Base-by-base conservation (phyloP, 768 basidiomycete genomes). In the Boletus sensibilis region DNA sequence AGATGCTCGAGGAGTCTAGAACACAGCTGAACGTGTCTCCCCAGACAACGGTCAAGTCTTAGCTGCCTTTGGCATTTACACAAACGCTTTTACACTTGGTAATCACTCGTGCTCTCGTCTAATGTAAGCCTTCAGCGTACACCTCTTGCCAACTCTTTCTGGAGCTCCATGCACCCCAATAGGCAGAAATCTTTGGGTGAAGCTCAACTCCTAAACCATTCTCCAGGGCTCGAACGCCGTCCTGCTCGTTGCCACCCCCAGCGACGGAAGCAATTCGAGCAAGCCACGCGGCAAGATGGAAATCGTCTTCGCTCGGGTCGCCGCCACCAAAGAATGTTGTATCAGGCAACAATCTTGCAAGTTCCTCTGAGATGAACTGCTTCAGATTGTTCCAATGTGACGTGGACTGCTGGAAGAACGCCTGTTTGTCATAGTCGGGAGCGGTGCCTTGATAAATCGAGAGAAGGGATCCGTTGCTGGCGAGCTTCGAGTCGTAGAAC, bases 1-100 rank as follows among this genome's bases (percentile, higher is more conserved):
- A 87, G 67, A 85, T 87, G 80, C 72, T 83, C 46, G 82, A 78
- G 45, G 73, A 85, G 18, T 83, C 85, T 8, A 74, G 76, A 29
- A 79, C 79, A 20, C 78, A 78, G 29, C 60, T 80, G 35, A 68
- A 75, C 29, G 33, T 40, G 37, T 64, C 67, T 40, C 41, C 52
- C 14, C 55, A 56, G 27, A 60, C 55, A 20, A 57, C 56, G 18
- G 55, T 62, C 60, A 59, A 58, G 41, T 45, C 39, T 6, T 59
- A 59, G 18, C 37, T 20, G 33, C 35, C 27, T 18, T 47, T 44
- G 47, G 12, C 34, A 29, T 37, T 23, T 29, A 29, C 33, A 27
- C 29, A 35, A 25, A 20, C 21, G 8, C 16, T 10, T 5, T 38
- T 55, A 52, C 46, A 20, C 33, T 41, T 18, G 21, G 5, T 37